phyloP scores from a whole-genome alignment of 805 yeast species.

The Blastobotrys mokoenaii region DNA sequence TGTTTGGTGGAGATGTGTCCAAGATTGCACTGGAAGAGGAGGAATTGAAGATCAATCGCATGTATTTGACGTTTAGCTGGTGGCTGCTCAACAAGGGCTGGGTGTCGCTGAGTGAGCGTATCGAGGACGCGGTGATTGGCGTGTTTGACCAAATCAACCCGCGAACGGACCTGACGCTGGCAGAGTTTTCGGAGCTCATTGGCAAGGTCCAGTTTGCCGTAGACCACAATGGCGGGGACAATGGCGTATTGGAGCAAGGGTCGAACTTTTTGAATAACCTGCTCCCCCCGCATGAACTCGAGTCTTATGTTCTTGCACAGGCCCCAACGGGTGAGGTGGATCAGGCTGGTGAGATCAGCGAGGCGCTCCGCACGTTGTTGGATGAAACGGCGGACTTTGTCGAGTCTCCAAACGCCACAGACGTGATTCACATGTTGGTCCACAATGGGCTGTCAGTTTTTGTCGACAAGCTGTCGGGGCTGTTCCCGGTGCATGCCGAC shows the following conservation, averaged over 20 bases:
- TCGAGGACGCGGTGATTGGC: slow-evolving; percentile 48
- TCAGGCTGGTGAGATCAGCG: slow-evolving; percentile 16
- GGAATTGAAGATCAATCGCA: slow-evolving; percentile 47
- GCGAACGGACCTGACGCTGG: slow-evolving; percentile 56
- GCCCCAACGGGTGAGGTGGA: slow-evolving; percentile 24
- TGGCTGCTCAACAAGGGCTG: slow-evolving; percentile 89
- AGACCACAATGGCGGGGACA: slow-evolving; percentile 22
- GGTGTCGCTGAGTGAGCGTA: slow-evolving; percentile 44
- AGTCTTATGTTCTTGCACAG: slow-evolving; percentile 47
- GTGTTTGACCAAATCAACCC: slow-evolving; percentile 63
- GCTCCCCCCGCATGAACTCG: slow-evolving; percentile 45
- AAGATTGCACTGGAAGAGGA: slow-evolving; percentile 20
- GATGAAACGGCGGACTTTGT: slow-evolving; percentile 39
- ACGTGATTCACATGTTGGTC: slow-evolving; percentile 33
- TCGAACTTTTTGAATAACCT: slow-evolving; percentile 28
- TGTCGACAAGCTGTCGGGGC: slow-evolving; percentile 30
- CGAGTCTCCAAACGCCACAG: slow-evolving; percentile 32
- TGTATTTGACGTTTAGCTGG: slow-evolving; percentile 83
- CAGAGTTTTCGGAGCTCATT: slow-evolving; percentile 41
- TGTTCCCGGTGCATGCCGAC: slow-evolving; percentile 15
- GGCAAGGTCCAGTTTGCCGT: slow-evolving; percentile 30
- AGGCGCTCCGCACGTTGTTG: slow-evolving; percentile 27
- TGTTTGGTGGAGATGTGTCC: slow-evolving; percentile 13
- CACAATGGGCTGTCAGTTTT: slow-evolving; percentile 40
- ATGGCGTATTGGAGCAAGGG: background rate